These are phyloP conservation scores for Auriculariales sp. DNA, from an alignment of 768 basidiomycete species.

Conservation along the genomic window DNA sequence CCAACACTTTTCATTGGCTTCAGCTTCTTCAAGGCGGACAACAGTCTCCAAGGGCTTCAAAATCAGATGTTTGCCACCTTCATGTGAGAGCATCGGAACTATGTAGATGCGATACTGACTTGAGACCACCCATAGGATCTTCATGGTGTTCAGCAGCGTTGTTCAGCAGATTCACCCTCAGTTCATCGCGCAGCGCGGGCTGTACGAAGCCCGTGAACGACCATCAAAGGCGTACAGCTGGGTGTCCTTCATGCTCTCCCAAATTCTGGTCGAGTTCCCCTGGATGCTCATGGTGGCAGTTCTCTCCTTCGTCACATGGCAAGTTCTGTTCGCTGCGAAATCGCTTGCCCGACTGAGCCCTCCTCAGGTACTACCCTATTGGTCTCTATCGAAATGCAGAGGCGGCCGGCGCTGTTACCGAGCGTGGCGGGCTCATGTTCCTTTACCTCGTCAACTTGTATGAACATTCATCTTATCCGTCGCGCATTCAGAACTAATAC, in stretches of 20 bases:
- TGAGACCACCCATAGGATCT: constrained; percentile 11
- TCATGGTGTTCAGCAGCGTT: constrained; percentile 19
- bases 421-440: constrained; percentile 27
- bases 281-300: constrained; percentile 13
- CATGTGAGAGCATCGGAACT: constrained; percentile 7
- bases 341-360: no score
- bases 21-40: constrained; percentile 22
- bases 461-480: no score
- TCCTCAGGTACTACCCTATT: constrained; percentile 23
- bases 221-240: constrained; percentile 20
- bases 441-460: constrained; percentile 21
- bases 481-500: no score
- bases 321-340: no score
- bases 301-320: constrained; percentile 18
- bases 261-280: constrained; percentile 17
- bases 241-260: constrained; percentile 18
- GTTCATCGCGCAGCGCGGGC: constrained; percentile 17
- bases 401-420: constrained; percentile 17
- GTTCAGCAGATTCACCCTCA: constrained; percentile 19
- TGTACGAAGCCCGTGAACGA: constrained; percentile 21
- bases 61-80: constrained; percentile 18
- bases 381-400: constrained; percentile 24
- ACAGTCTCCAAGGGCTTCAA: constrained; percentile 16
- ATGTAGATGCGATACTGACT: background rate
- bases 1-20: constrained; percentile 17